These are phyloP conservation scores for Eimeria zaria DNA, from an alignment of 169 alveolate genomes.

Conservation along the genomic window DNA sequence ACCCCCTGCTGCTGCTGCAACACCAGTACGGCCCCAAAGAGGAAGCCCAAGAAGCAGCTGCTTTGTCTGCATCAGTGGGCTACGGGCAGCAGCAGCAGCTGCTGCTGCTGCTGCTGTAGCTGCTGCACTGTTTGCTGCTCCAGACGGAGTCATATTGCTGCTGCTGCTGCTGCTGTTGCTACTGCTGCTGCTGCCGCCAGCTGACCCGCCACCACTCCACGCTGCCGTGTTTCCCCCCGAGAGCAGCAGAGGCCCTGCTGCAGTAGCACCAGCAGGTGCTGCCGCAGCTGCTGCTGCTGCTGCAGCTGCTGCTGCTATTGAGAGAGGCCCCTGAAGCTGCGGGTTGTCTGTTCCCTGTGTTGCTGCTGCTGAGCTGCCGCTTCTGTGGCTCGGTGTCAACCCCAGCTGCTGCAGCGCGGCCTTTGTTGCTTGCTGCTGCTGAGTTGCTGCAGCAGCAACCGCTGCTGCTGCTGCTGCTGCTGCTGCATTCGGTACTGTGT, in stretches of 20 bases:
- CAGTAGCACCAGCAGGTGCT: slow-evolving; percentile 11
- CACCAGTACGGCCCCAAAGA: slow-evolving; percentile 55
- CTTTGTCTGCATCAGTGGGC: slow-evolving; percentile 73
- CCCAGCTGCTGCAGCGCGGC: slow-evolving; percentile 74
- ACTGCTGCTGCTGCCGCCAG: slow-evolving; percentile 33
- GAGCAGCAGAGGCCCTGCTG: slow-evolving; percentile 40
- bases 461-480: slow-evolving; percentile 72
- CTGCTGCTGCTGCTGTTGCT: slow-evolving; percentile 41
- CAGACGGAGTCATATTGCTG: slow-evolving; percentile 28
- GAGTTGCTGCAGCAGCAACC: slow-evolving; percentile 25
- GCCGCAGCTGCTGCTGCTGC: slow-evolving; percentile 62
- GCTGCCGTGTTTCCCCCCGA: slow-evolving; percentile 41
- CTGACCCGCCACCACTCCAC: slow-evolving; percentile 27
- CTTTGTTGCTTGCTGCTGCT: slow-evolving; percentile 70
- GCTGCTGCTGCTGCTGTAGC: slow-evolving; percentile 62
- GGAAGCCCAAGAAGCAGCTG: slow-evolving; percentile 72
- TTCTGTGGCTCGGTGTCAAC: neutral
- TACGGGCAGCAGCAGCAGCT: slow-evolving; percentile 62
- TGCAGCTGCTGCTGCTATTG: slow-evolving; percentile 3
- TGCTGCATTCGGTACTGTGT: slow-evolving; percentile 26
- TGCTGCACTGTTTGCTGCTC: neutral
- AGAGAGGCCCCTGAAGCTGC: slow-evolving; percentile 8
- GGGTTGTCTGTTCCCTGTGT: neutral
- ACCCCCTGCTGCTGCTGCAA: slow-evolving; percentile 43
- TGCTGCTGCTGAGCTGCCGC: slow-evolving; percentile 39